Percentiles rank a stretch among this genome's conserved stretches.
Evolutionary conservation across 352 stramenopile species (phyloP).

Genomic region (Pythium phragmiticola): DNA sequence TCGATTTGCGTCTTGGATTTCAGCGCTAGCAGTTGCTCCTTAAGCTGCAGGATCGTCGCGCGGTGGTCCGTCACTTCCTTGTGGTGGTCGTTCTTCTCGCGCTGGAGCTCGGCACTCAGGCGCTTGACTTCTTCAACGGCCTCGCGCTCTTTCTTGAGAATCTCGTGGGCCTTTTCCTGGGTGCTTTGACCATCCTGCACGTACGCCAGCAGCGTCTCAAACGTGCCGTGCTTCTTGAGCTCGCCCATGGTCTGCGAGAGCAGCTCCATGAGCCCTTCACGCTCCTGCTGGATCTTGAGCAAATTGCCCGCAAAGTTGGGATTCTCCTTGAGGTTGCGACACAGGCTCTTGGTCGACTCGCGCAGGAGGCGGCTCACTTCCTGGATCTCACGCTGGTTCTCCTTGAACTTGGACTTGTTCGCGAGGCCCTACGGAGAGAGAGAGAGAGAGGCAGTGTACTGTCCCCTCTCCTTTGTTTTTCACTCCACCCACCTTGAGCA

Average conservation of each 20-base stretch:
- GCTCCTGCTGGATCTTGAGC: constrained; percentile 91
- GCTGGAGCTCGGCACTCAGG: constrained; percentile 73
- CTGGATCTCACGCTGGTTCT: constrained; percentile 92
- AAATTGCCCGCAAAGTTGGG: constrained; percentile 92
- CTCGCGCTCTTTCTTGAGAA: constrained; percentile 85
- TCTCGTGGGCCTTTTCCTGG: constrained; percentile 73
- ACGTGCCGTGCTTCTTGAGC: constrained; percentile 73
- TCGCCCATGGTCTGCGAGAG: constrained; percentile 60
- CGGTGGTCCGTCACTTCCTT: constrained; percentile 75
- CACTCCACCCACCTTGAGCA: constrained; percentile 58
- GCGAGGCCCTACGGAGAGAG: constrained; percentile 50
- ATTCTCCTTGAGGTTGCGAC: constrained; percentile 92
- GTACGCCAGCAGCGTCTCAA: constrained; percentile 70
- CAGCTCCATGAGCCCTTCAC: constrained; percentile 77
- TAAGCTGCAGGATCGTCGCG: constrained; percentile 67
- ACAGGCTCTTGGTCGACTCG: constrained; percentile 92
- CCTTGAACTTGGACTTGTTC: constrained; percentile 93
- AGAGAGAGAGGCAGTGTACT: background rate
- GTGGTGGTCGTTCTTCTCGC: constrained; percentile 77
- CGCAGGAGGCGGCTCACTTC: constrained; percentile 87
- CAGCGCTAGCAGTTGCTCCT: constrained; percentile 80
- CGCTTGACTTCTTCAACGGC: constrained; percentile 86
- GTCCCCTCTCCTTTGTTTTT: background rate
- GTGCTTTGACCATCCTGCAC: constrained; percentile 77
- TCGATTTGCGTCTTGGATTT: constrained; percentile 87